Percentiles rank a stretch among this genome's conserved stretches.
Evolutionary conservation across 1,284 basidiomycete species (phyloP).

Genomic region (Ganoderma lucidum): DNA sequence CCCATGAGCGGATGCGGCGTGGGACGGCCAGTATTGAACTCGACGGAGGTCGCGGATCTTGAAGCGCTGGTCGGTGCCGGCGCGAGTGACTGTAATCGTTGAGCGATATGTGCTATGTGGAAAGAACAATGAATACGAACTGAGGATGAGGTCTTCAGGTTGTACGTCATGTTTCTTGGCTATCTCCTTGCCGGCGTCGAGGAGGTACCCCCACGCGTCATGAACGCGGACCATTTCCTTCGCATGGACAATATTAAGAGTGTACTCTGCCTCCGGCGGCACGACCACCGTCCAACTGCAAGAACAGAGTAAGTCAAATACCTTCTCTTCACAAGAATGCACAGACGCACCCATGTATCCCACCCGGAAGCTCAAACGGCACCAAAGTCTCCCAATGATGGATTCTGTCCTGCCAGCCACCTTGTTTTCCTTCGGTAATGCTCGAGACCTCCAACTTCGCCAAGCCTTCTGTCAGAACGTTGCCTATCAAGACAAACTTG

Average conservation of each 20-base stretch:
- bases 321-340: neutral
- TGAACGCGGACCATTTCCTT: slow-evolving; percentile 39
- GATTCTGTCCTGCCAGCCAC: slow-evolving; percentile 32
- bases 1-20: neutral
- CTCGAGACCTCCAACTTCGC: slow-evolving; percentile 23
- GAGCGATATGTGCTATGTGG: neutral
- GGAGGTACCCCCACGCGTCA: slow-evolving; percentile 54
- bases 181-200: slow-evolving; percentile 45
- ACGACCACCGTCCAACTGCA: slow-evolving; percentile 56
- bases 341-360: slow-evolving; percentile 48
- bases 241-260: slow-evolving; percentile 50
- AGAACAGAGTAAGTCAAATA: neutral
- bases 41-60: slow-evolving; percentile 30
- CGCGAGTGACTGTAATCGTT: slow-evolving; percentile 35
- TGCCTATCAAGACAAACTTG: slow-evolving; percentile 51
- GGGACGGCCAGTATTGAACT: slow-evolving; percentile 22
- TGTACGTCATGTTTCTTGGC: slow-evolving; percentile 45
- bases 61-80: slow-evolving; percentile 38
- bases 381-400: slow-evolving; percentile 35
- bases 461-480: slow-evolving; percentile 44
- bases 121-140: slow-evolving; percentile 39
- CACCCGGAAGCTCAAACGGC: slow-evolving; percentile 41
- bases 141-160: slow-evolving; percentile 54
- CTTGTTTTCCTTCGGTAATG: slow-evolving; percentile 36
- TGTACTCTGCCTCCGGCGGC: slow-evolving; percentile 45